Base-by-base conservation (phyloP, 23 red algal genomes). In the Gracilaria domingensis region DNA sequence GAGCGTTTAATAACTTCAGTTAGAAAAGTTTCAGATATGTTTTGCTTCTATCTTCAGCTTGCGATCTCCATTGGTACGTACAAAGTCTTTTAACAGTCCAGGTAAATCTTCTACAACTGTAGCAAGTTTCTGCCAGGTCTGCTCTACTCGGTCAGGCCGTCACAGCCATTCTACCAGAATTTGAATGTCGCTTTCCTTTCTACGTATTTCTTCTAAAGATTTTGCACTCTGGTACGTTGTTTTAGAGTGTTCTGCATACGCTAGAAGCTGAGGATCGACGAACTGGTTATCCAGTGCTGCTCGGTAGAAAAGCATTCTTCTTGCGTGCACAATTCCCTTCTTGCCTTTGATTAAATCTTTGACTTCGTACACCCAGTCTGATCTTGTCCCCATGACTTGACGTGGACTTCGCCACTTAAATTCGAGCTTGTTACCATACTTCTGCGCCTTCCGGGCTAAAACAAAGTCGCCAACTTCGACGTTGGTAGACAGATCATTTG, bases 391-490 rank as follows among this genome's bases (percentile, higher is more conserved):
- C 42, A 45, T 45, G 5, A 87, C 58, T 74, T 38, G 2, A 1
- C 44, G 5, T n/a, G 83, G 83, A 3, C 62, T 26, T 23, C 36
- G 44, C 83, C 83, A 87, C 2, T 1, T 87, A 60, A 75, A 74
- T 8, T 73, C 1, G 21, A 87, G 25, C 51, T 87, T 87, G 65
- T 87, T 11, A 20, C 62, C 64, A 21, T 33, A 12, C 61, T 69
- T 73, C 1, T 26, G 2, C 20, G 13, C 50, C 8, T 11, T 20
- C n/a, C 86, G 70, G 0, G 79, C 86, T 12, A 89, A 48, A 7
- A 89, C 86, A 49, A 79, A 89, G 36, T 89, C 86, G 4, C 86
- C 86, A 12, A 64, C 21, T 6, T 34, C 47, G 33, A 89, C 64
- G 4, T 79, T 66, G 28, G 42, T 14, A 8, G 11, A 7, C 54